phyloP scores from a whole-genome alignment of 345 rosid species.

The Salix udensis region DNA sequence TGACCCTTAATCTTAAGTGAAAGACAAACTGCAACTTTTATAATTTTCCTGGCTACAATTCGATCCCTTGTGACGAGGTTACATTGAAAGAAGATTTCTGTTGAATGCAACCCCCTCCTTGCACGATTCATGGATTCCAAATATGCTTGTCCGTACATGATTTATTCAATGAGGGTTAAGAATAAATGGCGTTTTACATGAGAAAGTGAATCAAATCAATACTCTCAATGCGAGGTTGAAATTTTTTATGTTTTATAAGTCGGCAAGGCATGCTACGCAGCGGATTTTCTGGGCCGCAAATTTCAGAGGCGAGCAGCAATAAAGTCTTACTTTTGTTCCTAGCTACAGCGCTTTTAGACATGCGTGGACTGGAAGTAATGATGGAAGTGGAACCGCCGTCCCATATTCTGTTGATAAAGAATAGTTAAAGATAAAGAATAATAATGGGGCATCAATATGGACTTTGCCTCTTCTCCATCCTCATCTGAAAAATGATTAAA shows the following conservation, averaged over 20 bases:
- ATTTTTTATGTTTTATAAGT: not conserved
- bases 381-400: not conserved
- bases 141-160: not conserved
- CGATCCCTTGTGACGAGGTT: not conserved
- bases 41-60: not conserved
- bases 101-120: not conserved
- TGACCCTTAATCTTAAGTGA: not conserved
- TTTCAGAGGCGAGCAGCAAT: not conserved
- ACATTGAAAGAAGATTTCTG: not conserved
- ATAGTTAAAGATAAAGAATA: not conserved
- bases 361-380: slow-evolving; percentile 9
- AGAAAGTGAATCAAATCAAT: not conserved
- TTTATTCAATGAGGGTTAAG: not conserved
- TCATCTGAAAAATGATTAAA: not conserved
- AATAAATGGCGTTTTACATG: not conserved
- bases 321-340: not conserved
- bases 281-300: not conserved
- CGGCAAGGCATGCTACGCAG: not conserved
- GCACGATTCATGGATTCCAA: not conserved
- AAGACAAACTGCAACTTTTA: not conserved
- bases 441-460: not conserved
- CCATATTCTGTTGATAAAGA: not conserved
- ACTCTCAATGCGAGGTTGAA: not conserved
- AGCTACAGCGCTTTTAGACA: not conserved
- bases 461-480: not conserved